Evolutionary conservation across 345 rosid genomes (phyloP).

Genomic region (Chamaenerion angustifolium): DNA sequence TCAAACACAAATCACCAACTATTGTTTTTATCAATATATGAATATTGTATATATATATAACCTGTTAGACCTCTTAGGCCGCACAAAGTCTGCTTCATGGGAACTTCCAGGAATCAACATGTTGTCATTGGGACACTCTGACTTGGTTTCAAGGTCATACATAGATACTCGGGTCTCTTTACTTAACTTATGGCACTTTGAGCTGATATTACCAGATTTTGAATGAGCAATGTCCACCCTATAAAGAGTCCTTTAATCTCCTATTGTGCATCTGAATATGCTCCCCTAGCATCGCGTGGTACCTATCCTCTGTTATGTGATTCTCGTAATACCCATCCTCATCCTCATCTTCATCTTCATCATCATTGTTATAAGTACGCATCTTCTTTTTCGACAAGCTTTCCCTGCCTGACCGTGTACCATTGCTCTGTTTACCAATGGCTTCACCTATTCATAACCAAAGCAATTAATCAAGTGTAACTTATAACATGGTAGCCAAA

Average conservation of each 20-base stretch:
- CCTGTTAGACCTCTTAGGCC: slow-evolving; percentile 33
- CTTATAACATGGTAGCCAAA: slow-evolving; percentile 1
- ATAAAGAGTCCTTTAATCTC: slow-evolving; percentile 51
- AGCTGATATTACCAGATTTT: slow-evolving; percentile 32
- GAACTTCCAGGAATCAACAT: slow-evolving; percentile 36
- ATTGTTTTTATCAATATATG: no score
- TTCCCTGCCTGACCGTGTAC: slow-evolving; percentile 34
- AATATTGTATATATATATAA: slow-evolving; percentile 10
- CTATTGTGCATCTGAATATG: slow-evolving; percentile 70
- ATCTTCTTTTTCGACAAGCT: slow-evolving; percentile 38
- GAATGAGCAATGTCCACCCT: slow-evolving; percentile 28
- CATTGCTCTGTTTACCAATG: slow-evolving; percentile 44
- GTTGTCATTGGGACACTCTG: slow-evolving; percentile 47
- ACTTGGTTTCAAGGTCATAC: slow-evolving; percentile 39
- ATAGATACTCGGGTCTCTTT: slow-evolving; percentile 45
- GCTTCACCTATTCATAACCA: slow-evolving; percentile 36
- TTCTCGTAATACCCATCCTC: slow-evolving; percentile 32
- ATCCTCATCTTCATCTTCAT: no score
- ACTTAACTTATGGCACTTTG: slow-evolving; percentile 42
- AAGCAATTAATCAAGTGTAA: slow-evolving; percentile 2
- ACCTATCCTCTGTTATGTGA: slow-evolving; percentile 65
- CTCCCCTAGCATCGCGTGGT: slow-evolving; percentile 91
- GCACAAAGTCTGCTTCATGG: slow-evolving; percentile 32
- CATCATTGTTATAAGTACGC: slow-evolving; percentile 39
- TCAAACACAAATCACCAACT: not conserved